A percentile compares a stretch with the other conserved stretches of the same genome.
Conservation (phyloP, 176 grass and related monocot genomes). For the Chloris gayana region DNA sequence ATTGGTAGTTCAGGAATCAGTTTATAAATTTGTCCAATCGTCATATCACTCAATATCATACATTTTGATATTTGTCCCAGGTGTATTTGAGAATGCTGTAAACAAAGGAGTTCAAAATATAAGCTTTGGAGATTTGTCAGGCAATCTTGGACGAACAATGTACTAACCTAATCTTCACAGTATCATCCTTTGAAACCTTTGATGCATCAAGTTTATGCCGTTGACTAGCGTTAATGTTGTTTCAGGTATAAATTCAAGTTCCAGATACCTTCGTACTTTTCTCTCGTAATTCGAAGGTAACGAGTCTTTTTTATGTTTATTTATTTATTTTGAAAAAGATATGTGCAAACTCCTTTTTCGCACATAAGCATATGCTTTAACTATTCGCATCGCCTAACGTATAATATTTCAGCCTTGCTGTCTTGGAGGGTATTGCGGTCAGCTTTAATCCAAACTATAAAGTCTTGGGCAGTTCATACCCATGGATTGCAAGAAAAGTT, state of each 20-base stretch:
- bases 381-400: constrained; percentile 5
- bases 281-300: constrained; percentile 97
- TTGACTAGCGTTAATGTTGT: constrained; percentile 37
- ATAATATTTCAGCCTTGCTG: constrained; percentile 84
- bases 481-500: constrained; percentile 99
- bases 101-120: constrained; percentile 94
- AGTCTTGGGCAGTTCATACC: constrained; percentile 94
- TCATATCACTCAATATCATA: constrained; percentile 20
- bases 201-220: background rate
- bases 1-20: background rate
- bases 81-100: constrained; percentile 97
- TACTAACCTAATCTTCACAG: constrained; percentile 49
- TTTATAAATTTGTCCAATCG: background rate
- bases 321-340: background rate
- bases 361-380: background rate
- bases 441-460: constrained; percentile 94
- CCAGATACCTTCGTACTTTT: constrained; percentile 97
- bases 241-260: constrained; percentile 99
- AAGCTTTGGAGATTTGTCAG: constrained; percentile 96
- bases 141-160: constrained; percentile 96
- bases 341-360: constrained; percentile 15
- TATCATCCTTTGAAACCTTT: background rate
- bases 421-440: constrained; percentile 92
- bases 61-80: constrained; percentile 53
- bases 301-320: constrained; percentile 1